Evolutionary conservation across 345 rosid species (phyloP).

Genomic region (Arabidopsis suecica): DNA sequence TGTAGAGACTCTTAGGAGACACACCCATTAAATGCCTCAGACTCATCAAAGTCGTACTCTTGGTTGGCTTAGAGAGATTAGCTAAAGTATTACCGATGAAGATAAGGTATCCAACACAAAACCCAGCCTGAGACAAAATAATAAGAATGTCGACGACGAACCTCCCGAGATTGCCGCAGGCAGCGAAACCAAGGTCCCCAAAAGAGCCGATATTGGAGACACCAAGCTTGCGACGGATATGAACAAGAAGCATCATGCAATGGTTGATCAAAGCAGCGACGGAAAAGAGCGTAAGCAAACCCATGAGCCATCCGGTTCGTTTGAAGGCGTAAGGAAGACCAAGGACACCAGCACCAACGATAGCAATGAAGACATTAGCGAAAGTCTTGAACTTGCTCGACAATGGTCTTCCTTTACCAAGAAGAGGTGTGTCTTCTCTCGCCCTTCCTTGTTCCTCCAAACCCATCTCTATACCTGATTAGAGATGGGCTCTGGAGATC

Average conservation of each 20-base stretch:
- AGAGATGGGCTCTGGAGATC: slow-evolving; percentile 8
- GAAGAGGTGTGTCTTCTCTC: slow-evolving; percentile 70
- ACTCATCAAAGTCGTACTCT: slow-evolving; percentile 6
- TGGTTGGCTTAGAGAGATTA: slow-evolving; percentile 43
- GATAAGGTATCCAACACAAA: slow-evolving; percentile 81
- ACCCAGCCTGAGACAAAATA: slow-evolving; percentile 75
- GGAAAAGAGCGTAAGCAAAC: slow-evolving; percentile 60
- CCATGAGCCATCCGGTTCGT: slow-evolving; percentile 84
- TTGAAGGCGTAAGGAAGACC: slow-evolving; percentile 87
- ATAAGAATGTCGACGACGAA: slow-evolving; percentile 67
- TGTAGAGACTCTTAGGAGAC: slow-evolving; percentile 57
- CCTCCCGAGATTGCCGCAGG: slow-evolving; percentile 72
- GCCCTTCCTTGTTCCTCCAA: slow-evolving; percentile 40
- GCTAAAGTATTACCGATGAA: slow-evolving; percentile 65
- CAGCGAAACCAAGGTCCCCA: slow-evolving; percentile 82
- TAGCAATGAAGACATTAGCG: slow-evolving; percentile 88
- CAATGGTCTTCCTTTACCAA: slow-evolving; percentile 49
- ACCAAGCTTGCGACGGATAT: slow-evolving; percentile 73
- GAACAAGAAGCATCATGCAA: slow-evolving; percentile 83
- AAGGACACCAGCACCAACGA: slow-evolving; percentile 84
- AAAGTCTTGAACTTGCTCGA: slow-evolving; percentile 76
- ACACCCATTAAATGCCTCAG: slow-evolving; percentile 43
- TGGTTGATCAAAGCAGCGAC: slow-evolving; percentile 62
- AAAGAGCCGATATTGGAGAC: slow-evolving; percentile 58
- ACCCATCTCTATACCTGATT: slow-evolving; percentile 46